Evolutionary conservation across 2,329 filamentous ascomycete species (phyloP).

Genomic region (Cladosporium sp.): DNA sequence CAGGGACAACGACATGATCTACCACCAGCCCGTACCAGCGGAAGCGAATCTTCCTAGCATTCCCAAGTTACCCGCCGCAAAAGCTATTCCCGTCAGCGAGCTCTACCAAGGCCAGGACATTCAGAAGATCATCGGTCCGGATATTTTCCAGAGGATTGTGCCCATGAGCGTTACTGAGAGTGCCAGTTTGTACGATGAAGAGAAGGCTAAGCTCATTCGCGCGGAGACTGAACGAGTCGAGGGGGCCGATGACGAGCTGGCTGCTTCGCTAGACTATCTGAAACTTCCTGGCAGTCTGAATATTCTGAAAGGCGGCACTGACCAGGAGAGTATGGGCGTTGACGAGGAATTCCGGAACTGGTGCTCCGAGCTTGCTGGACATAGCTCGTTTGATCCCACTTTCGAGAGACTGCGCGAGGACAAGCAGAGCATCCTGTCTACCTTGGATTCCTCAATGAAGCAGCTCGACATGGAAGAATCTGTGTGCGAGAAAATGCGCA

Average conservation of each 20-base stretch:
- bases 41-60: constrained; percentile 78
- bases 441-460: constrained; percentile 75
- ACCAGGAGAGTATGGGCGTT: constrained; percentile 74
- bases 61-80: constrained; percentile 87
- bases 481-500: constrained; percentile 98
- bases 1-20: constrained; percentile 98
- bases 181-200: constrained; percentile 94
- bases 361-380: constrained; percentile 87
- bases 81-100: constrained; percentile 94
- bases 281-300: constrained; percentile 76
- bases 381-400: constrained; percentile 71
- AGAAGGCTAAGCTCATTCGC: constrained; percentile 91
- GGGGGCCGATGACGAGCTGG: constrained; percentile 91
- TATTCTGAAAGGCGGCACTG: constrained; percentile 85
- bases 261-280: constrained; percentile 86
- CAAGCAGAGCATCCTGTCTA: constrained; percentile 67
- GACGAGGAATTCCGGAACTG: constrained; percentile 90
- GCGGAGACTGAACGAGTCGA: constrained; percentile 93
- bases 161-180: constrained; percentile 95
- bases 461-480: constrained; percentile 95
- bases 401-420: constrained; percentile 75
- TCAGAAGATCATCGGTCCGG: constrained; percentile 90
- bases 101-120: constrained; percentile 97
- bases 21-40: constrained; percentile 84
- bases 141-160: constrained; percentile 94